Base-by-base conservation (phyloP, 306 rosid species). In the Fagus crenata region DNA sequence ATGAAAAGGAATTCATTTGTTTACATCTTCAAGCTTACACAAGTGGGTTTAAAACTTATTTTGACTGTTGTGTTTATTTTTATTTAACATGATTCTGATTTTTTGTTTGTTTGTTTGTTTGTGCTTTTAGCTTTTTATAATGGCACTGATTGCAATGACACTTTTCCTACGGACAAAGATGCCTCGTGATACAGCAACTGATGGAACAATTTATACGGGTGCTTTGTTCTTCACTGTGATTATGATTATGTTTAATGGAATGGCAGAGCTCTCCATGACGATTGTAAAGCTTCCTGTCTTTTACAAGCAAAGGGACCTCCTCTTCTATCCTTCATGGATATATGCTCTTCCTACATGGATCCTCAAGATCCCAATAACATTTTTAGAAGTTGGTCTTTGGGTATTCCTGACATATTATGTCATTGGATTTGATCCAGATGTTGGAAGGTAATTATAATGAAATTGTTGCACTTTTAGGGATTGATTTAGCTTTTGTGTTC, bases 1-100 rank as follows among this genome's bases (percentile, higher is more conserved):
- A 85, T 85, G 86, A 85, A 85, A 74, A 81, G 88, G 55, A 85
- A 85, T 74, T 85, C 86, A 2, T 78, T 81, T 53, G 86, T 85
- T 35, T 85, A 85, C 77, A 60, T 85, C 63, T 85, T 85, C 81
- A 85, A 81, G 68, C 53, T 76, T 37, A 31, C 41, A 31, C 88
- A 78, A 74, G 88, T 85, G 33, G 39, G 73, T 49, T 41, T 51
- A 39, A 3, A 42, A 36, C 31, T 80, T 69, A 80, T 53, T 7
- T 18, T 40, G 49, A 9, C 40, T 15, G 40, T 40, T 55, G 8
- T 17, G 33, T 49, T 40, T 43, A 11, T 32, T 32, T 61, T 31
- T 13, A 60, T 71, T 33, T 35, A 63, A 60, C 5, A 6, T 9
- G 17, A 49, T 67, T 7, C 37, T 40, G 33, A 79, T 3, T 15